These are phyloP conservation scores for Immersiella caudata DNA, from an alignment of 495 filamentous ascomycete species.

Conservation along the genomic window DNA sequence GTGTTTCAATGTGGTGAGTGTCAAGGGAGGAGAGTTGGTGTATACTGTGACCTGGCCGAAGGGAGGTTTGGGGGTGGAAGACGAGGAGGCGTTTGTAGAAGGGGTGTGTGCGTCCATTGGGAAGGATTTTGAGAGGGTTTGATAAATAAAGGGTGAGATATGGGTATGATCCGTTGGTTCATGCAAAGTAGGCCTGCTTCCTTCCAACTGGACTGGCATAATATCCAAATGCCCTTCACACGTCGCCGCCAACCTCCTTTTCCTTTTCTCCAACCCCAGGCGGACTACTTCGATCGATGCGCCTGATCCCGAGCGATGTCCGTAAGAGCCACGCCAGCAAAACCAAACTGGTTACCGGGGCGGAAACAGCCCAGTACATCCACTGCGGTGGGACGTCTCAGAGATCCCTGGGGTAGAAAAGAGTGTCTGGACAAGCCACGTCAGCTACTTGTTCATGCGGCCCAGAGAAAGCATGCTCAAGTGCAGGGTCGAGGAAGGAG, in stretches of 20 bases:
- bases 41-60: conserved; percentile 21
- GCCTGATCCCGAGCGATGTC: background rate
- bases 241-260: background rate
- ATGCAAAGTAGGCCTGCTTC: too few species aligned
- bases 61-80: conserved; percentile 18
- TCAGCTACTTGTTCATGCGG: too few species aligned
- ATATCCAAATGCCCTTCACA: too few species aligned
- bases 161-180: too few species aligned
- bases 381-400: background rate
- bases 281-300: background rate
- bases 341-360: background rate
- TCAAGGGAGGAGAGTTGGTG: conserved; percentile 22
- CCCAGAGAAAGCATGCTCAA: too few species aligned
- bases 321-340: background rate
- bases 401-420: background rate
- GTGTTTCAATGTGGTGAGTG: conserved; percentile 16
- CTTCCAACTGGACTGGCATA: too few species aligned
- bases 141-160: background rate
- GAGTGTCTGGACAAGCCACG: too few species aligned
- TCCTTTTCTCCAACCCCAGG: background rate
- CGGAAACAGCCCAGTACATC: background rate
- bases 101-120: conserved; percentile 8
- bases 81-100: conserved; percentile 17
- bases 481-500: too few species aligned
- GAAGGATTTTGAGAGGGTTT: background rate